A percentile compares a stretch with the other conserved stretches of the same genome.
Conservation (phyloP, 2,329 filamentous ascomycete species). For the Fusarium foetens region DNA sequence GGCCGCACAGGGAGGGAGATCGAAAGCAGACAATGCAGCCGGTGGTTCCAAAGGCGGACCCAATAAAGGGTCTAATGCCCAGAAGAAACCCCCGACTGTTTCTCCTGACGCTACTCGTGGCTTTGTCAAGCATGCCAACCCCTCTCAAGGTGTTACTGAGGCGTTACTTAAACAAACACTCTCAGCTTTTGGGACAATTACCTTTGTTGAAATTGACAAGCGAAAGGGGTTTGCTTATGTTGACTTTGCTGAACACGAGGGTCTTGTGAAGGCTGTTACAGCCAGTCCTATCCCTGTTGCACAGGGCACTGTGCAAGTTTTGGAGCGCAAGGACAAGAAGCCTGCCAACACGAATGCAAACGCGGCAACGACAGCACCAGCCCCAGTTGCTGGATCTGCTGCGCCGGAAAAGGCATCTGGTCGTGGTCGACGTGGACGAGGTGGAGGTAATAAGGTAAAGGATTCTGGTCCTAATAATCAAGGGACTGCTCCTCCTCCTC, state of each 20-base stretch:
- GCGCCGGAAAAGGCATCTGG: constrained; percentile 46
- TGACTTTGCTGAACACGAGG: constrained; percentile 80
- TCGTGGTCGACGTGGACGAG: constrained; percentile 49
- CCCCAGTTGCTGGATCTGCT: constrained; percentile 26
- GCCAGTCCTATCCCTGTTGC: constrained; percentile 85
- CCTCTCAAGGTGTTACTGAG: constrained; percentile 92
- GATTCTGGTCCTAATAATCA: constrained; percentile 33
- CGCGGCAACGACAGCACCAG: constrained; percentile 26
- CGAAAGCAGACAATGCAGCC: constrained; percentile 37
- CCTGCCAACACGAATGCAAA: constrained; percentile 38
- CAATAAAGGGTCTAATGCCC: constrained; percentile 42
- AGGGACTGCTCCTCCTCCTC: not conserved
- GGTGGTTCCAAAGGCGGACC: constrained; percentile 33
- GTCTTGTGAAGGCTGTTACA: constrained; percentile 80
- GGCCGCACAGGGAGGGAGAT: constrained; percentile 46
- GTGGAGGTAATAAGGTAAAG: constrained; percentile 45
- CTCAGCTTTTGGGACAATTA: constrained; percentile 76
- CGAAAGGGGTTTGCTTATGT: constrained; percentile 95
- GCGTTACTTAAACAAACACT: constrained; percentile 79
- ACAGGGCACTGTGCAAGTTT: constrained; percentile 85
- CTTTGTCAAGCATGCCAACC: constrained; percentile 85
- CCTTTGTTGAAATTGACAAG: constrained; percentile 90
- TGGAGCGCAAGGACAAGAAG: constrained; percentile 79
- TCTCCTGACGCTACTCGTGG: constrained; percentile 68
- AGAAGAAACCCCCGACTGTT: constrained; percentile 49